These are phyloP conservation scores for Cupressus sempervirens DNA, from an alignment of 75 land plant species.

Conservation along the genomic window DNA sequence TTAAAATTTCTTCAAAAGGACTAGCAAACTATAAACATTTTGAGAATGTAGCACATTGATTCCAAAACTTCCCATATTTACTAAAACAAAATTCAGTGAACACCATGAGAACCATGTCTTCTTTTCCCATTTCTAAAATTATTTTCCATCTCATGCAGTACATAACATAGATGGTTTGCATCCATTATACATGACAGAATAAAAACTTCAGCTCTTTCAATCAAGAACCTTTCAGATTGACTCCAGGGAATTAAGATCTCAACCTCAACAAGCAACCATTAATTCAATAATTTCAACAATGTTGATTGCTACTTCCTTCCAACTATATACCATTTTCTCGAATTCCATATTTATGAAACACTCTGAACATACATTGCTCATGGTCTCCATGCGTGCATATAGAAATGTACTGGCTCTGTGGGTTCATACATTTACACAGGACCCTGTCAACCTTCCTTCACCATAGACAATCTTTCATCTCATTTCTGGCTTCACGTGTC, in stretches of 20 bases:
- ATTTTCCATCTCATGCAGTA: background rate
- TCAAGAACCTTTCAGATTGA: background rate
- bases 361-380: background rate
- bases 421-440: background rate
- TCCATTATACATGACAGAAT: background rate
- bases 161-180: background rate
- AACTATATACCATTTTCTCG: background rate
- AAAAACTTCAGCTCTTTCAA: background rate
- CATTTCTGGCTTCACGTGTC: constrained; percentile 11
- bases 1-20: background rate
- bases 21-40: background rate
- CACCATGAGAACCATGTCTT: background rate
- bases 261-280: background rate
- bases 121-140: background rate
- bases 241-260: background rate
- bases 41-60: background rate
- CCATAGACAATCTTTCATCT: constrained; percentile 9
- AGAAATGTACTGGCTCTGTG: background rate
- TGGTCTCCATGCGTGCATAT: background rate
- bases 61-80: background rate
- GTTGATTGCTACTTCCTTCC: background rate
- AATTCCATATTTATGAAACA: background rate
- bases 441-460: background rate
- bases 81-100: background rate
- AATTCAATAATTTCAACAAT: background rate